Percentiles rank a stretch among this genome's conserved stretches.
Evolutionary conservation across 768 basidiomycete genomes (phyloP).

Genomic region (Termitomyces sp.): DNA sequence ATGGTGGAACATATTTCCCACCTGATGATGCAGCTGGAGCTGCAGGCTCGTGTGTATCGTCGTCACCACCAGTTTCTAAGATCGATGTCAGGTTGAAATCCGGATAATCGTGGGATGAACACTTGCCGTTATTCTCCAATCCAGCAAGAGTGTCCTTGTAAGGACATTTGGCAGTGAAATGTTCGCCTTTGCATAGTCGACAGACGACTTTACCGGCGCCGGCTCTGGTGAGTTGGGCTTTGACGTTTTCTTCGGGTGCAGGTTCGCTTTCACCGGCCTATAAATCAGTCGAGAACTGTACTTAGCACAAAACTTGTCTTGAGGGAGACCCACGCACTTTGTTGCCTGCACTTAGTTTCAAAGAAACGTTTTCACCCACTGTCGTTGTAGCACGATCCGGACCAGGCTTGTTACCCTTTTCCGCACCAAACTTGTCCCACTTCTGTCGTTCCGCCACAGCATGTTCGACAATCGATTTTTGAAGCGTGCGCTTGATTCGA

Average conservation of each 20-base stretch:
- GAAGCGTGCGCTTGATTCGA: constrained; percentile 78
- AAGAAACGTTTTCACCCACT: constrained; percentile 57
- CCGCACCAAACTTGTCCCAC: constrained; percentile 92
- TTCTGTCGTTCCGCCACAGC: constrained; percentile 89
- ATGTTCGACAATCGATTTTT: constrained; percentile 92
- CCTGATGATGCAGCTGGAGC: constrained; percentile 38
- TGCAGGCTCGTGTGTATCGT: constrained; percentile 28
- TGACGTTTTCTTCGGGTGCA: constrained; percentile 58
- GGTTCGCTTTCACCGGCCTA: constrained; percentile 64
- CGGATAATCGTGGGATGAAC: not conserved
- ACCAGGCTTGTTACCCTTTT: constrained; percentile 81
- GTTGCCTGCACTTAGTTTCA: constrained; percentile 52
- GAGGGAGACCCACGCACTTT: constrained; percentile 33
- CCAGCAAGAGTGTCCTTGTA: constrained; percentile 91
- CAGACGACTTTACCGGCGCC: constrained; percentile 89
- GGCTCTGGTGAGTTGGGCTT: constrained; percentile 59
- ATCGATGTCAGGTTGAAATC: not conserved
- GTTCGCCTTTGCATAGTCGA: constrained; percentile 92
- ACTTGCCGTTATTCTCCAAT: constrained; percentile 54
- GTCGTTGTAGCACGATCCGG: constrained; percentile 94
- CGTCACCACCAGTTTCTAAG: constrained; percentile 28
- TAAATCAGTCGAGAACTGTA: not conserved
- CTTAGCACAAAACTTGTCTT: not conserved
- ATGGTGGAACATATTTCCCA: constrained; percentile 93
- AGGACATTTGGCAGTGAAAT: constrained; percentile 98